Conservation (phyloP, 2,329 filamentous ascomycete genomes). For the Akanthomyces uredinophilus region DNA sequence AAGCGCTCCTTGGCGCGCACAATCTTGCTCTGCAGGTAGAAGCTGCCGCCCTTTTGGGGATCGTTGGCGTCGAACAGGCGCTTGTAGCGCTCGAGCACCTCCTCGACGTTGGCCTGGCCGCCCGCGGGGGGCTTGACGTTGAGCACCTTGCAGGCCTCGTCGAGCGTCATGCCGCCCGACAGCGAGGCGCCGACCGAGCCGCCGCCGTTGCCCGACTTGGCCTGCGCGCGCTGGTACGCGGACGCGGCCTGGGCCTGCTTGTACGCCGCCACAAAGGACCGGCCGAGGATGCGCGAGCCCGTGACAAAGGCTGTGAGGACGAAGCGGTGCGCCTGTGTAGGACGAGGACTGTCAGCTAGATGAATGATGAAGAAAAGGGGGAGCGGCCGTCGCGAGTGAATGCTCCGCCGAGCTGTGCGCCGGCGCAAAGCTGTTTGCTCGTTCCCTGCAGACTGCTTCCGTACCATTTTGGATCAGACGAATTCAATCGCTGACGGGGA, state of each 20-base stretch:
- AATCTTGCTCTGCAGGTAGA: slow-evolving; percentile 97
- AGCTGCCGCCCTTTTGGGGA: slow-evolving; percentile 91
- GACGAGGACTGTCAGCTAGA: not conserved
- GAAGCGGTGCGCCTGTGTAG: slow-evolving; percentile 74
- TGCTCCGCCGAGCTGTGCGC: not conserved
- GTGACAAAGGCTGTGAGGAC: slow-evolving; percentile 88
- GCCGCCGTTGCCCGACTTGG: slow-evolving; percentile 43
- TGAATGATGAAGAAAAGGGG: not conserved
- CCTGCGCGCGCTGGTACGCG: slow-evolving; percentile 70
- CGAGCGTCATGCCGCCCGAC: slow-evolving; percentile 76
- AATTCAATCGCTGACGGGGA: slow-evolving; percentile 13
- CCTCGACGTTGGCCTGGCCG: slow-evolving; percentile 71
- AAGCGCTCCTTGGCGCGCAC: slow-evolving; percentile 85
- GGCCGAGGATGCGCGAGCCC: slow-evolving; percentile 85
- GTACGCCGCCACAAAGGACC: slow-evolving; percentile 90
- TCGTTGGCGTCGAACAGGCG: slow-evolving; percentile 91
- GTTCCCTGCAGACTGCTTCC: not conserved
- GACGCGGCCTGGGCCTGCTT: slow-evolving; percentile 87
- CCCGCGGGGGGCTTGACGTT: slow-evolving; percentile 80
- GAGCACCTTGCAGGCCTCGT: slow-evolving; percentile 95
- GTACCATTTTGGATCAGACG: slow-evolving; percentile 15
- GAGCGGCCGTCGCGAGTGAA: not conserved
- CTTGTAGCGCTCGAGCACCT: slow-evolving; percentile 85
- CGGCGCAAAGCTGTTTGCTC: not conserved
- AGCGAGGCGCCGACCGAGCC: slow-evolving; percentile 47